A percentile compares a stretch with the other conserved stretches of the same genome.
Conservation (phyloP, 1,284 basidiomycete species). For the Ustilago lituana region DNA sequence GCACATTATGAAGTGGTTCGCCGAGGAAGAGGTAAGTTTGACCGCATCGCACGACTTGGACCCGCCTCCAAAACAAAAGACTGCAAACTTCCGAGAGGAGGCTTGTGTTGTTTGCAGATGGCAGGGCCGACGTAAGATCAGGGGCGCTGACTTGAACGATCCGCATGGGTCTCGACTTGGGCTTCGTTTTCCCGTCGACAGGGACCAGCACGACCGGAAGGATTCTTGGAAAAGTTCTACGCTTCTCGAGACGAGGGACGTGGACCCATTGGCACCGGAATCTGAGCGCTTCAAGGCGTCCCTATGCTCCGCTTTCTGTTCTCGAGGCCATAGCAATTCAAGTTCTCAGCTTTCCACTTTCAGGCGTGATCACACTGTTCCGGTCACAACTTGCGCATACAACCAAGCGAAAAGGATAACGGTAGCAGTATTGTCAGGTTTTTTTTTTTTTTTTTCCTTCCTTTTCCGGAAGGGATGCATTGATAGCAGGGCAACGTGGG, state of each 20-base stretch:
- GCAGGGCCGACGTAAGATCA: not conserved
- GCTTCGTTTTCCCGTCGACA: conserved; percentile 1
- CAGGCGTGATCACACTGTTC: no score
- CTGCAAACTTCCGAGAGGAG: no score
- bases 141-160: conserved; percentile 9
- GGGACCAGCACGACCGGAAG: conserved; percentile 69
- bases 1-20: conserved; percentile 68
- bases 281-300: conserved; percentile 15
- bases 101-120: not conserved
- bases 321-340: conserved; percentile 20
- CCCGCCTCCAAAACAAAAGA: no score
- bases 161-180: conserved; percentile 3
- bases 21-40: conserved; percentile 68
- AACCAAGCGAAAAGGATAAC: not conserved
- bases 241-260: conserved; percentile 69
- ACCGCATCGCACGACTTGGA: not conserved
- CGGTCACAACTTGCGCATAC: not conserved
- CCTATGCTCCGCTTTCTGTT: conserved; percentile 3
- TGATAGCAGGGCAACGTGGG: no score
- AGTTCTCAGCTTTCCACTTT: conserved; percentile 5
- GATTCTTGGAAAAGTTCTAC: conserved; percentile 85
- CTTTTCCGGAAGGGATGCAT: no score
- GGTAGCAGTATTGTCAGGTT: not conserved
- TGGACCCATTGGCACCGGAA: conserved; percentile 48
- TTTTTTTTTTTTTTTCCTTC: no score